Evolutionary conservation across 768 basidiomycete genomes (phyloP).

Genomic region (Dioszegia crocea): DNA sequence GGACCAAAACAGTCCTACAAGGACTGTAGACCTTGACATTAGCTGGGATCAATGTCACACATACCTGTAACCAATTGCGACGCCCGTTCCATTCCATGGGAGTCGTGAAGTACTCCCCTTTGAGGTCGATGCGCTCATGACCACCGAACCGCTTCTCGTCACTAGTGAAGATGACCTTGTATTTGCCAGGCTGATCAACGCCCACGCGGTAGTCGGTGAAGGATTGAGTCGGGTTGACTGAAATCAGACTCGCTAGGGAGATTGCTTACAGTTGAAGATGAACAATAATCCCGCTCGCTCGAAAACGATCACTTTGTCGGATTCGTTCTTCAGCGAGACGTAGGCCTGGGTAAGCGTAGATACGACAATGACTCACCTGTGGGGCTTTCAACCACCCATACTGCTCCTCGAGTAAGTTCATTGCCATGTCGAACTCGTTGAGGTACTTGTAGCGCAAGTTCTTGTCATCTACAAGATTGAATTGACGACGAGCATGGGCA

Average conservation of each 20-base stretch:
- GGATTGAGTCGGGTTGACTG: slow-evolving; percentile 76
- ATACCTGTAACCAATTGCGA: slow-evolving; percentile 81
- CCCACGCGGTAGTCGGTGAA: slow-evolving; percentile 93
- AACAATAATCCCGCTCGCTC: slow-evolving; percentile 92
- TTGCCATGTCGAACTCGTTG: slow-evolving; percentile 85
- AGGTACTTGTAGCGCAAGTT: slow-evolving; percentile 88
- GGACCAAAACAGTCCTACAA: slow-evolving; percentile 38
- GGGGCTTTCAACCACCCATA: slow-evolving; percentile 79
- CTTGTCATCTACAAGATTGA: slow-evolving; percentile 84
- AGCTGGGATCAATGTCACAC: slow-evolving; percentile 15
- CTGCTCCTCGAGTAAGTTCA: slow-evolving; percentile 79
- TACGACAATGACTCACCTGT: slow-evolving; percentile 56
- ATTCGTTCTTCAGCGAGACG: slow-evolving; percentile 88
- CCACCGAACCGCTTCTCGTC: slow-evolving; percentile 89
- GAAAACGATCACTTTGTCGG: slow-evolving; percentile 86
- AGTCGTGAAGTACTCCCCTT: slow-evolving; percentile 70
- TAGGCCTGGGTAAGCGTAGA: slow-evolving; percentile 61
- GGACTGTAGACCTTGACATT: slow-evolving; percentile 39
- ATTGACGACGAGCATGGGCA: slow-evolving; percentile 94
- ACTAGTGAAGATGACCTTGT: slow-evolving; percentile 70
- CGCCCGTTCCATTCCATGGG: slow-evolving; percentile 87
- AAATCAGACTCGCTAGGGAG: background rate
- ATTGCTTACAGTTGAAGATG: slow-evolving; percentile 72
- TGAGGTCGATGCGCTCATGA: slow-evolving; percentile 69
- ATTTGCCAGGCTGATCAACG: slow-evolving; percentile 77